phyloP scores from a whole-genome alignment of 768 basidiomycete genomes.

The Hericium rajendrae region DNA sequence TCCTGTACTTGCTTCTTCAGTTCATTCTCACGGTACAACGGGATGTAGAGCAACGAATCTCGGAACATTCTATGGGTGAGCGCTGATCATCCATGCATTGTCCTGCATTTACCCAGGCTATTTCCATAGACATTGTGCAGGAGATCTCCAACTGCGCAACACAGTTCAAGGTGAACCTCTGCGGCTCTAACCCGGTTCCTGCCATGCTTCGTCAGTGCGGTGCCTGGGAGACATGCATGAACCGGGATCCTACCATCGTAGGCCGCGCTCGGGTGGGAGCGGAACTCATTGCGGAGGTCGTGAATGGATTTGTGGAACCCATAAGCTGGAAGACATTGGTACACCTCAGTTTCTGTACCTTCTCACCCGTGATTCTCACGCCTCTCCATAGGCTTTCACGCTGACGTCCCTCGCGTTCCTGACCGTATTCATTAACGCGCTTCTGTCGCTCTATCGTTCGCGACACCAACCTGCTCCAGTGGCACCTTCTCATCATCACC shows the following conservation, averaged over 20 bases:
- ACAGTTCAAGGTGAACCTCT: conserved; percentile 75
- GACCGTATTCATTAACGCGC: conserved; percentile 73
- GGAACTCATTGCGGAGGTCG: conserved; percentile 91
- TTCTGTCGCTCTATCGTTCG: conserved; percentile 69
- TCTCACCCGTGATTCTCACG: conserved; percentile 11
- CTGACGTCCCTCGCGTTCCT: conserved; percentile 68
- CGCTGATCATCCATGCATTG: conserved; percentile 7
- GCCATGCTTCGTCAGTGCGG: conserved; percentile 83
- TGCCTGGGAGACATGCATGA: conserved; percentile 92
- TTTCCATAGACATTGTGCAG: conserved; percentile 67
- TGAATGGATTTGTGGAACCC: conserved; percentile 93
- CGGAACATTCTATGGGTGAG: conserved; percentile 83
- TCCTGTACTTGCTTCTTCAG: conserved; percentile 76
- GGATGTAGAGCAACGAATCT: conserved; percentile 81
- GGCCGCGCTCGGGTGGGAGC: conserved; percentile 87
- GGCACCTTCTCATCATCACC: conserved; percentile 3
- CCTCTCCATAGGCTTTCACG: conserved; percentile 47
- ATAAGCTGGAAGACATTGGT: conserved; percentile 98
- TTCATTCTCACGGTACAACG: conserved; percentile 85
- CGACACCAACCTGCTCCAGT: conserved; percentile 37
- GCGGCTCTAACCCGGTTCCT: conserved; percentile 66
- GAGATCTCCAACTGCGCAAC: conserved; percentile 84
- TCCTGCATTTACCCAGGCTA: conserved; percentile 6
- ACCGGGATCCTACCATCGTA: conserved; percentile 82
- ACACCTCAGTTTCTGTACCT: conserved; percentile 21